Percentiles rank a stretch among this genome's conserved stretches.
Conservation (phyloP, 2,329 filamentous ascomycete genomes). For the Neonectria coccinea region DNA sequence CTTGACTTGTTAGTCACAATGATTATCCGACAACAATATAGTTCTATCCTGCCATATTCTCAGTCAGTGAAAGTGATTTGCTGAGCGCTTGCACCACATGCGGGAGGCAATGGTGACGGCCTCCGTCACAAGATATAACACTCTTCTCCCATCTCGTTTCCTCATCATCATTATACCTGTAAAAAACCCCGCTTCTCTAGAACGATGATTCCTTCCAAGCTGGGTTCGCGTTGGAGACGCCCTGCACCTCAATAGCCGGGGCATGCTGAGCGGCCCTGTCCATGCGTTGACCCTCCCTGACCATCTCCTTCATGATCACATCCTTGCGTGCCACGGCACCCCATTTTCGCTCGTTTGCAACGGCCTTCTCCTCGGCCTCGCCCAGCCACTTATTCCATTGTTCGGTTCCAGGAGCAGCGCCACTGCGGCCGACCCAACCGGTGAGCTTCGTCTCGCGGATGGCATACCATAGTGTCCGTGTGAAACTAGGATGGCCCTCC, state of each 20-base stretch:
- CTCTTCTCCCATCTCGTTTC: neutral
- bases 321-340: constrained; percentile 62
- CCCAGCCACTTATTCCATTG: constrained; percentile 67
- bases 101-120: neutral
- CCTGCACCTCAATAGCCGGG: constrained; percentile 44
- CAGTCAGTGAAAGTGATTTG: neutral
- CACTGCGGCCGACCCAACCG: constrained; percentile 64
- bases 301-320: constrained; percentile 56
- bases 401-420: constrained; percentile 63
- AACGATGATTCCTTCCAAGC: constrained; percentile 44
- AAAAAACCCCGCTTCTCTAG: constrained; percentile 20
- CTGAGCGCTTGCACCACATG: neutral
- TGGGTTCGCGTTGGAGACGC: constrained; percentile 26
- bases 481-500: constrained; percentile 62
- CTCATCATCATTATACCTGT: constrained; percentile 9
- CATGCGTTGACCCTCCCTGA: constrained; percentile 29
- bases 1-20: neutral
- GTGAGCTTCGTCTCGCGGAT: constrained; percentile 65
- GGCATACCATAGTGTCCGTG: constrained; percentile 68
- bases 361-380: constrained; percentile 59
- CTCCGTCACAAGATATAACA: neutral
- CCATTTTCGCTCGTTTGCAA: constrained; percentile 53
- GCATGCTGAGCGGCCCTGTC: constrained; percentile 48
- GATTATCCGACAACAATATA: neutral
- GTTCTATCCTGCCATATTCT: neutral